Evolutionary conservation across 495 filamentous ascomycete genomes (phyloP).

Genomic region (Podospora pseudoanserina): DNA sequence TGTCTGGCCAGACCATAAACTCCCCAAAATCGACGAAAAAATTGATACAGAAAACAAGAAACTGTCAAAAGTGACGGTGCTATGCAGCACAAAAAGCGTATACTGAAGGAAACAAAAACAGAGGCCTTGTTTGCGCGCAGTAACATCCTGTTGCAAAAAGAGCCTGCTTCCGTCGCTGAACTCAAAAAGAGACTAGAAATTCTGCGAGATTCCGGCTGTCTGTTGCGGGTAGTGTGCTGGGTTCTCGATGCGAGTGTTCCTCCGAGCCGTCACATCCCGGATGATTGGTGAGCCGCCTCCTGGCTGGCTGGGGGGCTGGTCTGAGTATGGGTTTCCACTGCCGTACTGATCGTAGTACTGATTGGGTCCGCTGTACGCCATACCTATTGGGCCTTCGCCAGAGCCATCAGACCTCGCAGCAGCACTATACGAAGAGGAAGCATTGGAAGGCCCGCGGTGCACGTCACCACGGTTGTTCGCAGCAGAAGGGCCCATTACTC

Average conservation of each 20-base stretch:
- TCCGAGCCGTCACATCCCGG: conserved; percentile 82
- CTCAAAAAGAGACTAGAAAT: conserved; percentile 60
- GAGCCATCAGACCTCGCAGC: conserved; percentile 80
- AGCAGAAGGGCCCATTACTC: conserved; percentile 69
- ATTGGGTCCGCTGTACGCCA: conserved; percentile 42
- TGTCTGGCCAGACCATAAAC: conserved; percentile 11
- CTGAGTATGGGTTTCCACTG: conserved; percentile 46
- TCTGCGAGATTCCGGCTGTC: conserved; percentile 96
- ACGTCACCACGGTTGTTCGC: conserved; percentile 65
- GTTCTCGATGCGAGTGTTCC: conserved; percentile 93
- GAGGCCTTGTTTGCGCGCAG: background rate
- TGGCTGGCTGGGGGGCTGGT: conserved; percentile 32
- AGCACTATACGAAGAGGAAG: conserved; percentile 90
- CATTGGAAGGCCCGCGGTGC: conserved; percentile 89
- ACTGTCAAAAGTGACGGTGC: background rate
- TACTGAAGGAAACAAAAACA: background rate
- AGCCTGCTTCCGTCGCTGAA: background rate
- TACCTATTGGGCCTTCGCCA: conserved; percentile 58
- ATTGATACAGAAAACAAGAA: conserved; percentile 2
- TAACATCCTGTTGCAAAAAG: conserved; percentile 7
- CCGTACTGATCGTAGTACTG: conserved; percentile 53
- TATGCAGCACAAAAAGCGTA: background rate
- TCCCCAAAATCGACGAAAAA: conserved; percentile 8
- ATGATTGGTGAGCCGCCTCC: conserved; percentile 71
- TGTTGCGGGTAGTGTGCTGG: conserved; percentile 81